Conservation (phyloP, 2,329 filamentous ascomycete genomes). For the Trichoderma sp. region DNA sequence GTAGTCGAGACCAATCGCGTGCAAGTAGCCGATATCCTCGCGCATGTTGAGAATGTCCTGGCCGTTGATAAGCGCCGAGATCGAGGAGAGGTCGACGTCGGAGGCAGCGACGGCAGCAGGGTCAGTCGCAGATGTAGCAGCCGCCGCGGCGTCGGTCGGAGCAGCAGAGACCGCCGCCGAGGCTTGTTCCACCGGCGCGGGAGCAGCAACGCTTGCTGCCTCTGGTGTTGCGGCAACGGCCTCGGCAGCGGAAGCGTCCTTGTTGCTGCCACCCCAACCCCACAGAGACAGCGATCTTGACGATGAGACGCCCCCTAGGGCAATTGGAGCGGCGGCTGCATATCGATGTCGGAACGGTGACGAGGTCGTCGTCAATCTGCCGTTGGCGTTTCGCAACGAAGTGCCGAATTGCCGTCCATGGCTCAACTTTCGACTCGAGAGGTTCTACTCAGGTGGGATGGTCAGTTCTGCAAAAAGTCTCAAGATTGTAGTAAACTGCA, state of each 20-base stretch:
- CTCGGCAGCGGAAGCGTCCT: conserved; percentile 24
- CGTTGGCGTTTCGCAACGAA: conserved; percentile 26
- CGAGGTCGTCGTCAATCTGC: conserved; percentile 23
- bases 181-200: conserved; percentile 9
- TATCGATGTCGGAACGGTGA: conserved; percentile 26
- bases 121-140: conserved; percentile 24
- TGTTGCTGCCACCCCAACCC: conserved; percentile 36
- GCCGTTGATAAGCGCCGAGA: conserved; percentile 37
- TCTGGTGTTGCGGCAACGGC: conserved; percentile 23
- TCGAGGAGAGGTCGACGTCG: conserved; percentile 35
- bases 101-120: conserved; percentile 26
- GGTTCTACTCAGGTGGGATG: conserved; percentile 22
- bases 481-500: neutral
- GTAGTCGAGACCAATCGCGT: conserved; percentile 79
- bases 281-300: conserved; percentile 36
- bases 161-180: neutral
- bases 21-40: conserved; percentile 77
- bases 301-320: conserved; percentile 32
- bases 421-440: conserved; percentile 31
- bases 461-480: neutral
- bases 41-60: conserved; percentile 57
- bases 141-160: conserved; percentile 19
- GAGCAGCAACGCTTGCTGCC: conserved; percentile 21
- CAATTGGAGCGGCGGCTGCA: conserved; percentile 27
- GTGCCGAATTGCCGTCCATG: conserved; percentile 38